These are phyloP conservation scores for Schwanniomyces occidentalis DNA, from an alignment of 805 yeast genomes.

Conservation along the genomic window DNA sequence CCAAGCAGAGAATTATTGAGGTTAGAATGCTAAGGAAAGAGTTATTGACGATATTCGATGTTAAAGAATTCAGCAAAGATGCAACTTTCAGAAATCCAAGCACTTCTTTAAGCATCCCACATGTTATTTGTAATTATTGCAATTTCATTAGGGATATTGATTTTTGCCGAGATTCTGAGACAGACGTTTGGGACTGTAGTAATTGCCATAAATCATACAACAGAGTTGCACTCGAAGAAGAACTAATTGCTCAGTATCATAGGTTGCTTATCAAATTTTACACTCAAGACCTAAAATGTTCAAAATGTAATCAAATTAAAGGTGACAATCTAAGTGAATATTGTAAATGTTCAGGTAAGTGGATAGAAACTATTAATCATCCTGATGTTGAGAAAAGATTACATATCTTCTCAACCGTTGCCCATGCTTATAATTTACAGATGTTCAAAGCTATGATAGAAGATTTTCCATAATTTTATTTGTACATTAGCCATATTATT, in stretches of 20 bases:
- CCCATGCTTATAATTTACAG: constrained; percentile 59
- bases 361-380: constrained; percentile 60
- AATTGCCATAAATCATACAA: constrained; percentile 67
- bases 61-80: constrained; percentile 79
- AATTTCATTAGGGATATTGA: constrained; percentile 74
- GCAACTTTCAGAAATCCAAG: constrained; percentile 77
- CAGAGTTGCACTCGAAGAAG: constrained; percentile 74
- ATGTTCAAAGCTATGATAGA: constrained; percentile 46
- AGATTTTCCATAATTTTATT: constrained; percentile 11
- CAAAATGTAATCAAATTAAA: constrained; percentile 68
- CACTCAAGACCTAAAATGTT: constrained; percentile 80
- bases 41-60: constrained; percentile 68
- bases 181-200: constrained; percentile 58
- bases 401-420: constrained; percentile 55
- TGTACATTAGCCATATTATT: constrained; percentile 2
- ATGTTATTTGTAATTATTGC: constrained; percentile 79
- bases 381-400: constrained; percentile 46
- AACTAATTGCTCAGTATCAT: constrained; percentile 64
- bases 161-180: constrained; percentile 67
- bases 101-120: constrained; percentile 62
- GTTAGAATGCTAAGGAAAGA: constrained; percentile 74
- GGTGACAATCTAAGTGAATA: constrained; percentile 67
- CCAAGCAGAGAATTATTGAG: constrained; percentile 65
- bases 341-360: constrained; percentile 87
- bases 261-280: constrained; percentile 58